These are phyloP conservation scores for Leccinellum albellum DNA, from an alignment of 768 basidiomycete species.

Conservation along the genomic window DNA sequence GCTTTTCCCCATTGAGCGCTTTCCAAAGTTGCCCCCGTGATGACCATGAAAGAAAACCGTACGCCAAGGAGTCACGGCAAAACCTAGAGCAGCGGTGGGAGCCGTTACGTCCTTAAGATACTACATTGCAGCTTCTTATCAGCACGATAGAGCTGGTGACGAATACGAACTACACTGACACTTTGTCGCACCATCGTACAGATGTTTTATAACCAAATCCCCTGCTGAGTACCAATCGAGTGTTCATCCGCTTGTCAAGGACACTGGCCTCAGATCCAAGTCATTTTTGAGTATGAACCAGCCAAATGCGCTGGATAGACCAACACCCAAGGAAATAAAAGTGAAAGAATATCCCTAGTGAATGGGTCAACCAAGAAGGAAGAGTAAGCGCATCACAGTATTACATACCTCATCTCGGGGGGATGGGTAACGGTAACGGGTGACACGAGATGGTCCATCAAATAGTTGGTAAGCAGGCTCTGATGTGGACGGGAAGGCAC, in stretches of 20 bases:
- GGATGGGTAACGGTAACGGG: constrained; percentile 13
- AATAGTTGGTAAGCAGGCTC: constrained; percentile 38
- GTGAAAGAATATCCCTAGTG: constrained; percentile 3
- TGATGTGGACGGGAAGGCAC: constrained; percentile 22
- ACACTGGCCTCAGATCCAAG: background rate
- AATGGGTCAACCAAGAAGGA: background rate
- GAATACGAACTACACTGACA: background rate
- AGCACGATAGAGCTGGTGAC: background rate
- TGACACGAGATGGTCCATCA: constrained; percentile 43
- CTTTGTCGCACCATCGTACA: background rate
- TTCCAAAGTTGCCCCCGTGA: background rate
- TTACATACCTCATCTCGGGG: constrained; percentile 15
- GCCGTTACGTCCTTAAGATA: background rate
- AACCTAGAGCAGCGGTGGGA: background rate
- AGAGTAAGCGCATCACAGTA: background rate
- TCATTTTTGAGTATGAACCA: constrained; percentile 20
- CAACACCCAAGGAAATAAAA: constrained; percentile 11
- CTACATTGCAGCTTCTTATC: background rate
- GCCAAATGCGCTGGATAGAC: constrained; percentile 21
- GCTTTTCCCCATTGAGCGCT: background rate
- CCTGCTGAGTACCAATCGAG: background rate
- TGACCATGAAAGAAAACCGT: too few species aligned
- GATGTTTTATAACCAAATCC: background rate
- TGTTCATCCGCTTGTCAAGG: background rate
- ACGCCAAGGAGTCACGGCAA: background rate